phyloP scores from a whole-genome alignment of 164 flowering plant genomes.

The Sedum album region DNA sequence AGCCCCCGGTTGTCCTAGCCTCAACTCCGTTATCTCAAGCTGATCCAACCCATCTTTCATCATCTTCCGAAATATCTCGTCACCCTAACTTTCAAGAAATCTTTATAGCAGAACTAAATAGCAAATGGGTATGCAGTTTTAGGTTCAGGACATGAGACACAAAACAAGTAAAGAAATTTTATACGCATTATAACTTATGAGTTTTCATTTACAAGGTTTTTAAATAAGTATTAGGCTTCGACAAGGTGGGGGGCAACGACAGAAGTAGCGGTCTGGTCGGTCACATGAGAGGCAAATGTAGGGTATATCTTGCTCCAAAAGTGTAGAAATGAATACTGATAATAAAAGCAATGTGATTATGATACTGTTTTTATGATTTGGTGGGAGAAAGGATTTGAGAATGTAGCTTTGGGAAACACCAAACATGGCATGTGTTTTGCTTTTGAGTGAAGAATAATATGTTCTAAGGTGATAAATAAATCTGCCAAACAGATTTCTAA shows the following conservation, averaged over 20 bases:
- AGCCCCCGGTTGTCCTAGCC: background rate
- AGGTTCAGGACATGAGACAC: background rate
- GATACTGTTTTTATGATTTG: background rate
- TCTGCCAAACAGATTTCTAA: background rate
- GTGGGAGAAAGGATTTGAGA: background rate
- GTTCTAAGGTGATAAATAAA: background rate
- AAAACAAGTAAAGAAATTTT: background rate
- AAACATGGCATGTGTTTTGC: background rate
- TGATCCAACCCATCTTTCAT: background rate
- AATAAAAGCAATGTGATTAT: too few relatives aligned
- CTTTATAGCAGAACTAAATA: too few relatives aligned
- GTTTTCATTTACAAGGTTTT: background rate
- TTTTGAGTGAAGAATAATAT: background rate
- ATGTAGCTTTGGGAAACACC: conserved; percentile 4
- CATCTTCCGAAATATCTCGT: background rate
- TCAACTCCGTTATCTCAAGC: conserved; percentile 2
- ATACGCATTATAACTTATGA: background rate
- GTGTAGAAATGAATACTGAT: background rate
- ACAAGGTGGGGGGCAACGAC: background rate
- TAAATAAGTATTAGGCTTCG: background rate
- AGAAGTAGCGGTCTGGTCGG: background rate
- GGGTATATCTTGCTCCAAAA: background rate
- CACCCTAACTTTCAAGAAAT: background rate
- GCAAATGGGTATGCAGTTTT: background rate
- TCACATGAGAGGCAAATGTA: conserved; percentile 1